These are phyloP conservation scores for Aspergillus phoenicis DNA, from an alignment of 2,329 filamentous ascomycete genomes.

Conservation along the genomic window DNA sequence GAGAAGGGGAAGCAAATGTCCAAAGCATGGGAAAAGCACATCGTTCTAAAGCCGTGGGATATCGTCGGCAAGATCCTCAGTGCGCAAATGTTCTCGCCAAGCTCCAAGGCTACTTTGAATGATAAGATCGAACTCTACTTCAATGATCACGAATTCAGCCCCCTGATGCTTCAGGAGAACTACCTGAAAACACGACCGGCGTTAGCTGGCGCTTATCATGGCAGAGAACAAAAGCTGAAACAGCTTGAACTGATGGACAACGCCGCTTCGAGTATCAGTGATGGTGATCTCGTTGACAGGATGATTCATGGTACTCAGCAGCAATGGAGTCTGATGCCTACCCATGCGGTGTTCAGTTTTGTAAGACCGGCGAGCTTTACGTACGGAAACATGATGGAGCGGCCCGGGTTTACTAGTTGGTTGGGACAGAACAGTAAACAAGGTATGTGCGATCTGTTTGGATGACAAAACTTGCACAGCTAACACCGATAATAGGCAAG, in stretches of 20 bases:
- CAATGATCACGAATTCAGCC: slow-evolving; percentile 98
- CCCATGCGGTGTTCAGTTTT: slow-evolving; percentile 92
- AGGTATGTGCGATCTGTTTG: slow-evolving; percentile 52
- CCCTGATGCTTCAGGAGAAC: slow-evolving; percentile 97
- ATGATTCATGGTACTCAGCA: slow-evolving; percentile 99
- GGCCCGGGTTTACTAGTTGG: slow-evolving; percentile 83
- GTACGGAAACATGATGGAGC: slow-evolving; percentile 71
- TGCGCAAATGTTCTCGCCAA: slow-evolving; percentile 79
- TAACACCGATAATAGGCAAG: slow-evolving; percentile 48
- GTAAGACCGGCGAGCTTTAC: slow-evolving; percentile 88
- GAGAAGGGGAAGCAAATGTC: slow-evolving; percentile 91
- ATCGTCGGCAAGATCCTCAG: slow-evolving; percentile 92
- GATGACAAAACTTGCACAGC: background rate
- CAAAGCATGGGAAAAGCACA: slow-evolving; percentile 97
- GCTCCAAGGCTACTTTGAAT: slow-evolving; percentile 84
- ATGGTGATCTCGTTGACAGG: slow-evolving; percentile 90
- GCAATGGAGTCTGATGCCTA: slow-evolving; percentile 97
- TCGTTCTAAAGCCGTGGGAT: slow-evolving; percentile 96
- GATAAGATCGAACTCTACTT: slow-evolving; percentile 99
- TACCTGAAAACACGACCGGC: slow-evolving; percentile 84
- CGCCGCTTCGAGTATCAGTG: slow-evolving; percentile 93
- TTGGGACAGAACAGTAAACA: slow-evolving; percentile 92
- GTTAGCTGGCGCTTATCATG: slow-evolving; percentile 62
- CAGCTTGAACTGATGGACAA: slow-evolving; percentile 82
- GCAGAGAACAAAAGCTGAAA: slow-evolving; percentile 74